Base-by-base conservation (phyloP, 768 basidiomycete species). In the Pleurotus tuber-regium region DNA sequence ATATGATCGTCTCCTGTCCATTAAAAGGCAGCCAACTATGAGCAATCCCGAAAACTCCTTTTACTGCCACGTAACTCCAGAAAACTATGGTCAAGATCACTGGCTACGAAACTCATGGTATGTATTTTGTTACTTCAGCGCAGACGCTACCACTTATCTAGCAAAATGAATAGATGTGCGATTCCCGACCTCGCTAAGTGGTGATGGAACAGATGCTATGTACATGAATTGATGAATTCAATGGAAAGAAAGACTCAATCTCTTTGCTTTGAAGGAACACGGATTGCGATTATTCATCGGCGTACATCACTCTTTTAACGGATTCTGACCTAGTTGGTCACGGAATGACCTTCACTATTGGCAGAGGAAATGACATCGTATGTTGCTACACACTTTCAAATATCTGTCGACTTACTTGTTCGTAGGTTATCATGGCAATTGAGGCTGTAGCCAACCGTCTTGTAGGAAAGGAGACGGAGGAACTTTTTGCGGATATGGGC, bases 171-270 rank as follows among this genome's bases (percentile, higher is more conserved):
- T 35, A 93, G 92, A 95, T 71, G 82, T 96, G 46, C 86, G 93
- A 38, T 97, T 94, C 71, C 93, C 93, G 8, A 97, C 93, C 8
- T 92, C 90, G 18, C 68, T 95, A 38, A 84, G 88, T 7, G 92
- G 92, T 23, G 93, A 95, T 75, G 93, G 94, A 4, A 87, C 92
- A 25, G 93, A 97, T 74, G 93, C 93, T 6, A 96, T 95, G 91
- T 89, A 62, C 58, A 75, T 62, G 18, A 44, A 7, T n/a, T 25
- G 12, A n/a, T n/a, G n/a, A n/a, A n/a, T n/a, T n/a, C n/a, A n/a
- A n/a, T n/a, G n/a, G n/a, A n/a, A n/a, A n/a, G n/a, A n/a, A n/a
- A n/a, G n/a, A n/a, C n/a, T n/a, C n/a, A n/a, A n/a, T n/a, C n/a
- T n/a, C n/a, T 19, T 5, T 38, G 11, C 12, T 6, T 19, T 19